A percentile compares a stretch with the other conserved stretches of the same genome.
Conservation (phyloP, 176 grass and related monocot species). For the Rhynchospora pubera region DNA sequence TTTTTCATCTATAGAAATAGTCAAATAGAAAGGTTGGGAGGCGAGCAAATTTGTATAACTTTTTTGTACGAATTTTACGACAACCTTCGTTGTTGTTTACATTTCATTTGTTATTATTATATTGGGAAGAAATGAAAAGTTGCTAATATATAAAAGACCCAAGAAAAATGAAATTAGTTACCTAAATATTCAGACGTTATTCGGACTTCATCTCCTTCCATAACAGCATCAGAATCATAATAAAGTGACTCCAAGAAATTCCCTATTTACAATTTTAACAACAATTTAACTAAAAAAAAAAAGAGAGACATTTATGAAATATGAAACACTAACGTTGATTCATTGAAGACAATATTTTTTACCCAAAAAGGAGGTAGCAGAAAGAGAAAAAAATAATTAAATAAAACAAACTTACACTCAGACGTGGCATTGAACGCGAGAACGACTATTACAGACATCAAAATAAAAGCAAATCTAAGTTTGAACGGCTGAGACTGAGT, state of each 20-base stretch:
- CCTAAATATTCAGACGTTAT: constrained; percentile 7
- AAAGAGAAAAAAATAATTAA: neutral
- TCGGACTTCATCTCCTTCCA: constrained; percentile 10
- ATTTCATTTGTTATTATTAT: neutral
- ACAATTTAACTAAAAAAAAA: neutral
- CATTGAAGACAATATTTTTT: neutral
- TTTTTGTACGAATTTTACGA: neutral
- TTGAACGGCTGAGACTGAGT: neutral
- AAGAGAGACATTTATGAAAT: neutral
- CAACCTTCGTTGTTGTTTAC: neutral
- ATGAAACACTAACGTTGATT: neutral
- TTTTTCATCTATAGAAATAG: neutral
- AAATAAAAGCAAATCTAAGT: constrained; percentile 1
- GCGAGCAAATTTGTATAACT: neutral
- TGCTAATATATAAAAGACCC: neutral
- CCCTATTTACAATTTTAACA: neutral
- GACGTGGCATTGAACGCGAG: neutral
- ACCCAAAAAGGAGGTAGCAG: neutral
- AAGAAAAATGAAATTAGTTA: neutral
- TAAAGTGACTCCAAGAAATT: neutral
- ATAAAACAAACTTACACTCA: constrained; percentile 12
- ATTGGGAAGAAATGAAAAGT: neutral
- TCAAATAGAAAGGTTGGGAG: too few species aligned
- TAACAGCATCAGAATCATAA: neutral
- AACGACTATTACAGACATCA: neutral